Percentiles rank a stretch among this genome's conserved stretches.
These are phyloP conservation scores for Hamamelis virginiana DNA, from an alignment of 164 flowering plant genomes.

Conservation along the genomic window DNA sequence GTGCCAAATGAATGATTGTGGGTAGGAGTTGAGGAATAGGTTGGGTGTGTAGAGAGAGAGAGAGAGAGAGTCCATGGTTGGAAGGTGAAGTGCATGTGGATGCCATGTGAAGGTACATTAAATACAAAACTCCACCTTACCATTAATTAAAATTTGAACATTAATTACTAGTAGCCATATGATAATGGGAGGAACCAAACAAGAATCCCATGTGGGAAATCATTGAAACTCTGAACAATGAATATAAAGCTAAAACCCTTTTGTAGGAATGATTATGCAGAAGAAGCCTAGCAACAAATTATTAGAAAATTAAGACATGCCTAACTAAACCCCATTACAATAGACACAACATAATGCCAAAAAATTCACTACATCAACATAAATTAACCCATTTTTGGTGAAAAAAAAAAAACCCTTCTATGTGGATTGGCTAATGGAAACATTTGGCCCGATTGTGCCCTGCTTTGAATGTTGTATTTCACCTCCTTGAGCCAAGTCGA, in stretches of 20 bases:
- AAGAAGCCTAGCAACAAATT: slow-evolving; percentile 8
- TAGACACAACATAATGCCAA: background rate
- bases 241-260: slow-evolving; percentile 32
- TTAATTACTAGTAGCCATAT: slow-evolving; percentile 3
- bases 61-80: background rate
- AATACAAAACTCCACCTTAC: slow-evolving; percentile 22
- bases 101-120: slow-evolving; percentile 38
- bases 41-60: background rate
- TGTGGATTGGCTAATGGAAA: too few species aligned
- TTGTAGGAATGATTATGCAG: slow-evolving; percentile 8
- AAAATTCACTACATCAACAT: background rate
- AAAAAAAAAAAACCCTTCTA: too few species aligned
- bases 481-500: too few species aligned
- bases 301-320: background rate
- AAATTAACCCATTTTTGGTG: background rate
- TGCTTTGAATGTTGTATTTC: too few species aligned
- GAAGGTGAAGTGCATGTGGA: background rate
- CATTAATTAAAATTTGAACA: slow-evolving; percentile 10
- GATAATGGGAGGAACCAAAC: slow-evolving; percentile 26
- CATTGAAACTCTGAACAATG: slow-evolving; percentile 31
- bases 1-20: slow-evolving; percentile 18
- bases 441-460: too few species aligned
- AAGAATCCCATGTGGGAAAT: slow-evolving; percentile 40
- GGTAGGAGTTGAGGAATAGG: background rate
- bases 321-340: background rate